Percentiles rank a stretch among this genome's conserved stretches.
These are phyloP conservation scores for Hondaea fermentalgiana DNA, from an alignment of 108 stramenopile genomes.

Conservation along the genomic window DNA sequence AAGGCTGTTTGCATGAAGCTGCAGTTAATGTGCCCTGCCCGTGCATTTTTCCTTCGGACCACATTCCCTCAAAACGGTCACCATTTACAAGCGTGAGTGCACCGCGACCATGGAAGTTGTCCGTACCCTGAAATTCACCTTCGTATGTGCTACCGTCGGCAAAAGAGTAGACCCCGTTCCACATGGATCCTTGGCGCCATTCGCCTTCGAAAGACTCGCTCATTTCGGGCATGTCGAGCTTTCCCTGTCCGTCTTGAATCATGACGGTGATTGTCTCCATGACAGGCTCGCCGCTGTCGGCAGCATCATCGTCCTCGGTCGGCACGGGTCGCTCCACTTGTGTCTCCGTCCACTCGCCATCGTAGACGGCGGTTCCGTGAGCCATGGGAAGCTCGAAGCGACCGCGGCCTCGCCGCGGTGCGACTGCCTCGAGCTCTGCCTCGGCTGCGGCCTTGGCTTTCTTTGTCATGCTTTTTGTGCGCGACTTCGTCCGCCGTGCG, in stretches of 20 bases:
- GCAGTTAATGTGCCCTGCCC: not conserved
- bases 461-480: too few species aligned
- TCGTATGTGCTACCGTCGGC: not conserved
- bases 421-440: too few species aligned
- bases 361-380: not conserved
- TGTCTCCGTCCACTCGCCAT: not conserved
- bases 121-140: not conserved
- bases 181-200: not conserved
- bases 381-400: not conserved
- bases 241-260: not conserved
- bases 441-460: too few species aligned
- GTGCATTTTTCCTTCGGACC: not conserved
- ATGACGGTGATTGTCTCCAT: not conserved
- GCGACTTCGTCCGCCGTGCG: too few species aligned
- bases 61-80: not conserved
- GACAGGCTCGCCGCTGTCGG: not conserved
- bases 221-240: not conserved
- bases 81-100: not conserved
- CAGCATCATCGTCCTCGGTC: not conserved
- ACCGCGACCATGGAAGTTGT: not conserved
- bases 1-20: not conserved
- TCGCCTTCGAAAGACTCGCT: not conserved
- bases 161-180: not conserved
- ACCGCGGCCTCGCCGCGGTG: not conserved
- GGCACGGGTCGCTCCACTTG: not conserved